Evolutionary conservation across 2,329 filamentous ascomycete species (phyloP).

Genomic region (Xylariaceae sp.): DNA sequence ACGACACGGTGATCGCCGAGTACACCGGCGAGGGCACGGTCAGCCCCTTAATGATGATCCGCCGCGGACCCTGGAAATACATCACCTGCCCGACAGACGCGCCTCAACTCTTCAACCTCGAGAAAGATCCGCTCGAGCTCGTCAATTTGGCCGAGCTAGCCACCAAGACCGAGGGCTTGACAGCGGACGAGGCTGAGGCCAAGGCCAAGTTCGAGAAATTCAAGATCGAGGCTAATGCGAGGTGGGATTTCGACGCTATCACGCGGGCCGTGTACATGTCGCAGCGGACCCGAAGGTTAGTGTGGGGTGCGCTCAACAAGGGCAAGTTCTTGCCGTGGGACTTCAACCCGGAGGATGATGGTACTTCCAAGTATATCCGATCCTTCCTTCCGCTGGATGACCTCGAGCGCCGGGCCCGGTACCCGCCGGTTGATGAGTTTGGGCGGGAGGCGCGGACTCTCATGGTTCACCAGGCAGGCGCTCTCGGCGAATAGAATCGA

Average conservation of each 20-base stretch:
- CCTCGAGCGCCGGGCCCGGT: slow-evolving; percentile 71
- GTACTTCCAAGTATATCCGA: slow-evolving; percentile 72
- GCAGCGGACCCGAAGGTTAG: slow-evolving; percentile 73
- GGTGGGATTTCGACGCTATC: slow-evolving; percentile 80
- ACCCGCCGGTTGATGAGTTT: slow-evolving; percentile 58
- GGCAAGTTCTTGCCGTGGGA: slow-evolving; percentile 83
- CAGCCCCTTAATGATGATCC: slow-evolving; percentile 90
- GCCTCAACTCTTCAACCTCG: slow-evolving; percentile 79
- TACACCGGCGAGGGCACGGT: slow-evolving; percentile 93
- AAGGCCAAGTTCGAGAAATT: slow-evolving; percentile 60
- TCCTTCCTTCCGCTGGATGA: slow-evolving; percentile 78
- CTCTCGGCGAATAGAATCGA: slow-evolving; percentile 41
- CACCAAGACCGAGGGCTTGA: slow-evolving; percentile 35
- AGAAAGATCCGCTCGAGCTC: slow-evolving; percentile 71
- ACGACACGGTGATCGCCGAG: slow-evolving; percentile 88
- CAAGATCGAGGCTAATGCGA: slow-evolving; percentile 64
- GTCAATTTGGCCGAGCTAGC: slow-evolving; percentile 60
- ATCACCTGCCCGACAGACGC: slow-evolving; percentile 80
- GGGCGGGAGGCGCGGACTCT: slow-evolving; percentile 45
- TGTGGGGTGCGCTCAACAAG: slow-evolving; percentile 74
- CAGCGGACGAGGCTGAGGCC: slow-evolving; percentile 43
- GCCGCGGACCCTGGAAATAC: slow-evolving; percentile 85
- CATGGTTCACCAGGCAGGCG: slow-evolving; percentile 41
- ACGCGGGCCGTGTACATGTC: slow-evolving; percentile 69
- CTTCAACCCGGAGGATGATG: slow-evolving; percentile 70